These are phyloP conservation scores for Quercus phellos DNA, from an alignment of 331 rosid species.

Conservation along the genomic window DNA sequence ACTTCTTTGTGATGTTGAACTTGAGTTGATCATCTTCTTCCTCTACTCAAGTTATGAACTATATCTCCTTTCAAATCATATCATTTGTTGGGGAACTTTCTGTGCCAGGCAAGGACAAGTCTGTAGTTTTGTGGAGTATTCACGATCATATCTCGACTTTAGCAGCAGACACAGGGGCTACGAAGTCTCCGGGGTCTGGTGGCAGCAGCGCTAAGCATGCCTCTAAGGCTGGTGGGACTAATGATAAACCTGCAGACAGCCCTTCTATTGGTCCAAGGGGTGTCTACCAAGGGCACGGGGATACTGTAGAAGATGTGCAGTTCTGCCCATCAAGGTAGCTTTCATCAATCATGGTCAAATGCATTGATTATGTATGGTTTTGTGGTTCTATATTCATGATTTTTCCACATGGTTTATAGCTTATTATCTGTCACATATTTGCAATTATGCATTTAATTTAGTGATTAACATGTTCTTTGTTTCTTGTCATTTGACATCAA, in stretches of 20 bases:
- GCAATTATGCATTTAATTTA: background rate
- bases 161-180: constrained; percentile 39
- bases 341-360: background rate
- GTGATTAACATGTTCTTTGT: background rate
- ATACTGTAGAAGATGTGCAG: constrained; percentile 96
- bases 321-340: constrained; percentile 90
- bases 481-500: background rate
- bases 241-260: constrained; percentile 61
- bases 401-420: background rate
- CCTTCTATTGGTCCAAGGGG: constrained; percentile 96
- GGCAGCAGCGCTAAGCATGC: constrained; percentile 61
- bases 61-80: background rate
- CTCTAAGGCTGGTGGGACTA: constrained; percentile 66
- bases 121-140: constrained; percentile 96
- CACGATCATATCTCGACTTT: constrained; percentile 71
- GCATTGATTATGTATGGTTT: background rate
- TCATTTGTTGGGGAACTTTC: background rate
- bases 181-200: constrained; percentile 49
- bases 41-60: background rate
- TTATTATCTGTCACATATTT: background rate
- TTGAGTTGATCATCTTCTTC: background rate
- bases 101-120: constrained; percentile 82
- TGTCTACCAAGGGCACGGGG: constrained; percentile 79
- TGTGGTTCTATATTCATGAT: background rate
- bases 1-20: background rate